These are phyloP conservation scores for Rhynchospora breviuscula DNA, from an alignment of 176 grass and related monocot species.

Conservation along the genomic window DNA sequence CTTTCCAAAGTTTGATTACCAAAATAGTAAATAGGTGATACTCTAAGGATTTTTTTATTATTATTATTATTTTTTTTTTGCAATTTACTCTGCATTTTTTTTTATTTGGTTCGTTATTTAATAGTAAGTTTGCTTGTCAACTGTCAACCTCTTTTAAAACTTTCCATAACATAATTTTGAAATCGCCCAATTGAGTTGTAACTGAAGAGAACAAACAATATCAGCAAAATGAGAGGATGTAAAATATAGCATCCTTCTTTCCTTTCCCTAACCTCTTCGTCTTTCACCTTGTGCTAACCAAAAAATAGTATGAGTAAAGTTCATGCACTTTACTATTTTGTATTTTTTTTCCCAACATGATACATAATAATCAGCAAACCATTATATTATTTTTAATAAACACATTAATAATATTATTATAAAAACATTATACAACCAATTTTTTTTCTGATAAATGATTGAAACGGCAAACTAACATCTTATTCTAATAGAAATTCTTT, in stretches of 20 bases:
- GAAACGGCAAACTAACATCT: too few species aligned
- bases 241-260: not conserved
- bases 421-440: not conserved
- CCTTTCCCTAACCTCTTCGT: too few species aligned
- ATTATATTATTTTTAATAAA: not conserved
- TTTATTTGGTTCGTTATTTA: not conserved
- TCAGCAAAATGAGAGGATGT: not conserved
- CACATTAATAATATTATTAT: not conserved
- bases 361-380: not conserved
- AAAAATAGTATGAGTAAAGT: not conserved
- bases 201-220: not conserved
- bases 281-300: not conserved
- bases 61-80: too few species aligned
- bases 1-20: too few species aligned
- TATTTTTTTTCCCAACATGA: not conserved
- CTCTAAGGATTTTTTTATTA: too few species aligned
- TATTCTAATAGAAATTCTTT: too few species aligned
- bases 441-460: too few species aligned
- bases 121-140: not conserved
- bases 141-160: not conserved
- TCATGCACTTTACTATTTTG: not conserved
- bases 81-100: too few species aligned
- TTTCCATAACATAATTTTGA: not conserved
- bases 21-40: too few species aligned
- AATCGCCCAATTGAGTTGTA: not conserved